These are phyloP conservation scores for Xylaria palmicola DNA, from an alignment of 495 filamentous ascomycete species.

Conservation along the genomic window DNA sequence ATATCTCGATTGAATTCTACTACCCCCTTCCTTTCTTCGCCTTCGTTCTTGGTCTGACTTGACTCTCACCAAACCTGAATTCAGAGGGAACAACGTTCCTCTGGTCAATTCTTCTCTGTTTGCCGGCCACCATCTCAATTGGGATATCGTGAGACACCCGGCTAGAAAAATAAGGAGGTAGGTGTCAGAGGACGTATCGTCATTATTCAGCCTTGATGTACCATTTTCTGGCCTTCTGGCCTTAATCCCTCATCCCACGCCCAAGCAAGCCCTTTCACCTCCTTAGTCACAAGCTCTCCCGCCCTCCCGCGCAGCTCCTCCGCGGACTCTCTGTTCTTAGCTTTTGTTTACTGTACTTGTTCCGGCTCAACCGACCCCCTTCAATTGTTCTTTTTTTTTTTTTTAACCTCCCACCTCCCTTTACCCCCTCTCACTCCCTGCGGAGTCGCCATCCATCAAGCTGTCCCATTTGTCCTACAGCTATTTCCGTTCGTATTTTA, in stretches of 20 bases:
- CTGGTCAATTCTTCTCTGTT: background rate
- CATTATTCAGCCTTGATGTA: background rate
- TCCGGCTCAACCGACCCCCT: background rate
- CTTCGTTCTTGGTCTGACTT: background rate
- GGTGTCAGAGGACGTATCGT: background rate
- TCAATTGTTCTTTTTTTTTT: background rate
- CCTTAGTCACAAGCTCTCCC: background rate
- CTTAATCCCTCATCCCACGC: background rate
- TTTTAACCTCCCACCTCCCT: background rate
- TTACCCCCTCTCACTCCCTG: background rate
- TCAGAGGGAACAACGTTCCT: background rate
- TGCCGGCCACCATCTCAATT: background rate
- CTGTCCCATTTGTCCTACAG: background rate
- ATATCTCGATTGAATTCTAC: no score
- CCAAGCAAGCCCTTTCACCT: background rate
- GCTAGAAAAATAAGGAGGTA: constrained; percentile 3
- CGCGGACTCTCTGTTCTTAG: background rate
- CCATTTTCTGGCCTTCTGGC: constrained; percentile 14
- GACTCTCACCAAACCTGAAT: background rate
- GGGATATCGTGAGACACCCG: constrained; percentile 1
- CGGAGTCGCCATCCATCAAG: background rate
- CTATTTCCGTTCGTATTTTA: background rate
- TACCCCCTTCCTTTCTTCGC: no score
- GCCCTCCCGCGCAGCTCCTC: background rate
- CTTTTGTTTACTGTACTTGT: constrained; percentile 1